phyloP scores from a whole-genome alignment of 169 alveolate species.

The Condylostoma magnum region DNA sequence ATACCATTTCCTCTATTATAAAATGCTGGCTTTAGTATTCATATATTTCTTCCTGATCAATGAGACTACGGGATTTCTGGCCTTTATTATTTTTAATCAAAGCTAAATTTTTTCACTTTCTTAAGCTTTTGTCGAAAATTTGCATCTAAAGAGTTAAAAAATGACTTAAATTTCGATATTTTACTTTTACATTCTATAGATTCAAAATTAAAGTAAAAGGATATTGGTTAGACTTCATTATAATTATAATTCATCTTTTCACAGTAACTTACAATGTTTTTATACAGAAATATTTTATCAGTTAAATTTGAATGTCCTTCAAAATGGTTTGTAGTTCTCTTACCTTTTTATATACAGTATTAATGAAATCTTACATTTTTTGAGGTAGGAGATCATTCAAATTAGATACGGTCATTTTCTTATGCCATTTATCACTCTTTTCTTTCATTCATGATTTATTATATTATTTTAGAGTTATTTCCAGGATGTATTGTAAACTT shows the following conservation, averaged over 20 bases:
- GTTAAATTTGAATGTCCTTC: constrained; percentile 41
- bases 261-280: constrained; percentile 34
- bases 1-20: constrained; percentile 50
- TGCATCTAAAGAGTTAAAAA: neutral
- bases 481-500: neutral
- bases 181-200: neutral
- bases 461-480: neutral
- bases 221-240: neutral
- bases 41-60: neutral
- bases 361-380: neutral
- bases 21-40: constrained; percentile 45
- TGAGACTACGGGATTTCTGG: neutral
- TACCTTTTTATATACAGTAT: neutral
- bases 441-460: neutral
- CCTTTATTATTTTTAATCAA: no score
- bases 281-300: constrained; percentile 43
- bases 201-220: neutral
- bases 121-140: neutral
- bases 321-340: constrained; percentile 46
- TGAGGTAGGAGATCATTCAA: constrained; percentile 18
- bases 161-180: neutral
- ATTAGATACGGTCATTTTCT: neutral
- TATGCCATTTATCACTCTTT: neutral
- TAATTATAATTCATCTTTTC: no score
- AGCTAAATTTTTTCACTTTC: no score